Evolutionary conservation across 495 filamentous ascomycete species (phyloP).

Genomic region (Letharia columbiana): DNA sequence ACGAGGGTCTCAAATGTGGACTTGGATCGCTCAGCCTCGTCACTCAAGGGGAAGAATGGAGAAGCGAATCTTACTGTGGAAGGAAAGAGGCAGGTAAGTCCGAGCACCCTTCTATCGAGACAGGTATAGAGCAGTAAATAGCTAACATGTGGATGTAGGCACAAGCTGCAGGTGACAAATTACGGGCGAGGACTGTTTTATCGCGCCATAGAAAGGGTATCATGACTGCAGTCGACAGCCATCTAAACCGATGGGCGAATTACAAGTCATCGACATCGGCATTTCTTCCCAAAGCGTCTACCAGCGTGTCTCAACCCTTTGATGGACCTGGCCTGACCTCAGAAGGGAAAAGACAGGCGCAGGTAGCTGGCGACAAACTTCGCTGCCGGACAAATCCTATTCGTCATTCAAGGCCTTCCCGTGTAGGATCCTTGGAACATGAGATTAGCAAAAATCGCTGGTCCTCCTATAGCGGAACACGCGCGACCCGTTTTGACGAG

Average conservation of each 20-base stretch:
- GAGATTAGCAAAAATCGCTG: slow-evolving; percentile 14
- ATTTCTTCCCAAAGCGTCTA: slow-evolving; percentile 9
- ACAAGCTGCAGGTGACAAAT: slow-evolving; percentile 17
- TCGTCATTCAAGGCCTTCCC: slow-evolving; percentile 14
- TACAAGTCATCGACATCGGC: slow-evolving; percentile 11
- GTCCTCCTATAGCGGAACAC: slow-evolving; percentile 8
- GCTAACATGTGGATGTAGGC: slow-evolving; percentile 13
- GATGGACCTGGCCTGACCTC: slow-evolving; percentile 11
- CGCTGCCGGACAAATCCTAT: slow-evolving; percentile 16
- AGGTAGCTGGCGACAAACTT: slow-evolving; percentile 18
- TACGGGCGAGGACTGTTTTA: slow-evolving; percentile 9
- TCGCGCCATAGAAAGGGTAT: slow-evolving; percentile 12
- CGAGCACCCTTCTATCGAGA: not conserved
- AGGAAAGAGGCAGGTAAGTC: slow-evolving; percentile 21
- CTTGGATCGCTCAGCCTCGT: not conserved
- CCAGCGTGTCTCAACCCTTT: not conserved
- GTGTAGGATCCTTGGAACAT: slow-evolving; percentile 2
- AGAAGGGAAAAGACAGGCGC: slow-evolving; percentile 16
- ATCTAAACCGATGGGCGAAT: slow-evolving; percentile 15
- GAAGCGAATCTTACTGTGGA: slow-evolving; percentile 20
- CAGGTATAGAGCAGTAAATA: not conserved
- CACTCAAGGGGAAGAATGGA: not conserved
- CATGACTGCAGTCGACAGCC: slow-evolving; percentile 4
- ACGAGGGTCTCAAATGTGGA: not conserved
- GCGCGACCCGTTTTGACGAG: slow-evolving; percentile 10